These are phyloP conservation scores for Penicillium psychrofluorescens DNA, from an alignment of 495 filamentous ascomycete species.

Conservation along the genomic window DNA sequence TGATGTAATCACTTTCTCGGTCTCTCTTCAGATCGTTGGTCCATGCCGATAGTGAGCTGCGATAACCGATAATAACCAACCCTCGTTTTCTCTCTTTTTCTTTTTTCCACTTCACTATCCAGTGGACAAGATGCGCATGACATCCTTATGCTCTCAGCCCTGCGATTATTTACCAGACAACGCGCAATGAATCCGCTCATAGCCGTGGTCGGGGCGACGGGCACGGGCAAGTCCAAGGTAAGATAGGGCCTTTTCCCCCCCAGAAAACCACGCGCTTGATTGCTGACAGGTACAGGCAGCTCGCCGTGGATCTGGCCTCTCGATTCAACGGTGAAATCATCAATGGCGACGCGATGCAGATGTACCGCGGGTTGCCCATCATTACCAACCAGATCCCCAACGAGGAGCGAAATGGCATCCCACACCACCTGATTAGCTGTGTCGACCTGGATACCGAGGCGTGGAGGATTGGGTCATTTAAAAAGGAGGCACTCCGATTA, in stretches of 20 bases:
- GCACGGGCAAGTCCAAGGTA: slow-evolving; percentile 98
- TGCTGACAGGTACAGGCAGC: slow-evolving; percentile 49
- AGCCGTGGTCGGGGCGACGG: slow-evolving; percentile 83
- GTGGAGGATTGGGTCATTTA: slow-evolving; percentile 76
- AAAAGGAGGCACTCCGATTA: slow-evolving; percentile 54
- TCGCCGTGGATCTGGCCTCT: slow-evolving; percentile 82
- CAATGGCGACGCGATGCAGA: slow-evolving; percentile 98
- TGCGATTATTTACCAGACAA: slow-evolving; percentile 10
- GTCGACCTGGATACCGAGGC: slow-evolving; percentile 65
- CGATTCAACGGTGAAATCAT: slow-evolving; percentile 90
- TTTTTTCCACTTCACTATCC: not conserved
- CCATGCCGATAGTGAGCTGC: not conserved
- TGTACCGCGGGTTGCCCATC: slow-evolving; percentile 88
- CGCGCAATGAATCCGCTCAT: slow-evolving; percentile 55
- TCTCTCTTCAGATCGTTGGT: too few relatives aligned
- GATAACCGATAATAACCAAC: slow-evolving; percentile 6
- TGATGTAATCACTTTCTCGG: too few relatives aligned
- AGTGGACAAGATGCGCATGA: slow-evolving; percentile 1
- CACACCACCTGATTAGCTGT: slow-evolving; percentile 81
- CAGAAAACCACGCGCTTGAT: not conserved
- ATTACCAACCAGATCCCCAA: slow-evolving; percentile 87
- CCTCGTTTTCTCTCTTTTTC: not conserved
- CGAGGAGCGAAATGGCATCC: slow-evolving; percentile 70
- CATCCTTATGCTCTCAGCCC: slow-evolving; percentile 18
- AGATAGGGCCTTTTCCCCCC: slow-evolving; percentile 1